phyloP scores from a whole-genome alignment of 495 filamentous ascomycete genomes.

The Sordaria brevicollis region DNA sequence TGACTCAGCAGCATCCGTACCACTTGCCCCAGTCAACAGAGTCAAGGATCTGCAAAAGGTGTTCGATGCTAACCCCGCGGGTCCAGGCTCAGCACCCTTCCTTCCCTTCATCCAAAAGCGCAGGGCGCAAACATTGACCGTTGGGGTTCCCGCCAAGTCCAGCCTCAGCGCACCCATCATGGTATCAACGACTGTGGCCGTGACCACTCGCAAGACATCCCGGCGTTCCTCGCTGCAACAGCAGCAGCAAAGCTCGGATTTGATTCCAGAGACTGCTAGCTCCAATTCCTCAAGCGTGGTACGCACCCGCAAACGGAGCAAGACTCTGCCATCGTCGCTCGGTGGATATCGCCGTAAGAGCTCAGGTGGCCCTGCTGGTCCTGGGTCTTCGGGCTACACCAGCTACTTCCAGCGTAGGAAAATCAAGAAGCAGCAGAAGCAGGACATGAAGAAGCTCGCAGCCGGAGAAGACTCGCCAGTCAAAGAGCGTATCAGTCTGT shows the following conservation, averaged over 20 bases:
- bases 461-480: conserved; percentile 18
- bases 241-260: background rate
- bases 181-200: conserved; percentile 8
- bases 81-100: background rate
- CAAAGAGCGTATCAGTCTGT: conserved; percentile 23
- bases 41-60: background rate
- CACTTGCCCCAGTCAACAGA: background rate
- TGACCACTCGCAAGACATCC: conserved; percentile 1
- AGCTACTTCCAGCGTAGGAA: background rate
- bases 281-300: background rate
- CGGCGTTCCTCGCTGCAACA: background rate
- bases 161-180: conserved; percentile 12
- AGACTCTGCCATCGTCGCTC: background rate
- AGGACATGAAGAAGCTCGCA: conserved; percentile 1
- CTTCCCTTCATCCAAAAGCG: conserved; percentile 5
- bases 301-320: background rate
- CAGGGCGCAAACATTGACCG: background rate
- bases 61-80: background rate
- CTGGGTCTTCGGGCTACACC: background rate
- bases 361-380: background rate
- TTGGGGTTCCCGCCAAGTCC: background rate
- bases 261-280: background rate
- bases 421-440: background rate
- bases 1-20: background rate
- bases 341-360: background rate